Base-by-base conservation (phyloP, 768 basidiomycete genomes). In the Suillus subalutaceus region DNA sequence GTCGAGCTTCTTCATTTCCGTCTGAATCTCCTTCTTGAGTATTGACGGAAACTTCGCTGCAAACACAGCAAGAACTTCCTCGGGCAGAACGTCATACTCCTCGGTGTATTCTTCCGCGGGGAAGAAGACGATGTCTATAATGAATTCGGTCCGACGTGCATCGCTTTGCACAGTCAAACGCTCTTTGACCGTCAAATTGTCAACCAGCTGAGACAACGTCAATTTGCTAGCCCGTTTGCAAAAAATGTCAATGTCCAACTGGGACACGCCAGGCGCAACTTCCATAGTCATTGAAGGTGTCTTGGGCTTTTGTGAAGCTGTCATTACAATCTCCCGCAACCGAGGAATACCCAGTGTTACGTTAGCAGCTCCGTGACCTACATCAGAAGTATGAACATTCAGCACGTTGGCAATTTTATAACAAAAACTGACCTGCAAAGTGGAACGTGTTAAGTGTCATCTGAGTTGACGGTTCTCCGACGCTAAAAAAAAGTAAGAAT, bases 361-460 rank as follows among this genome's bases (percentile, higher is more conserved):
- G 76, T 99, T 99, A 50, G 97, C 97, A 66, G 97, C 97, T 79
- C 97, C 97, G 74, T 99, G 97, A 69, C 97, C 94, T 96, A 70
- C 43, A 30, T 46, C n/a, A 62, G 63, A 57, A 53, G 52, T 46
- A 55, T 72, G 44, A 67, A n/a, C 1, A 13, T 56, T 13, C 35
- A 37, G 55, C 20, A 37, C 3, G 20, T 56, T 56, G 20, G 18
- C 12, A 56, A 35, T 13, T 37, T 37, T n/a, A 56, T 13, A 43
- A 37, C 46, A 57, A 66, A 68, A 44, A 73, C 85, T 72, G 77
- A 89, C 95, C 97, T 71, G 97, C 97, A 73, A 99, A 96, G 82
- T 99, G 97, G 88, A 99, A 99, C 15, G 97, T 99, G 76, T 99
- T 99, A 68, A 99, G 81, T 10, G 97, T 99, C 97, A 99, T 99